phyloP scores from a whole-genome alignment of 2,329 filamentous ascomycete species.

The Clarireedia sp. region DNA sequence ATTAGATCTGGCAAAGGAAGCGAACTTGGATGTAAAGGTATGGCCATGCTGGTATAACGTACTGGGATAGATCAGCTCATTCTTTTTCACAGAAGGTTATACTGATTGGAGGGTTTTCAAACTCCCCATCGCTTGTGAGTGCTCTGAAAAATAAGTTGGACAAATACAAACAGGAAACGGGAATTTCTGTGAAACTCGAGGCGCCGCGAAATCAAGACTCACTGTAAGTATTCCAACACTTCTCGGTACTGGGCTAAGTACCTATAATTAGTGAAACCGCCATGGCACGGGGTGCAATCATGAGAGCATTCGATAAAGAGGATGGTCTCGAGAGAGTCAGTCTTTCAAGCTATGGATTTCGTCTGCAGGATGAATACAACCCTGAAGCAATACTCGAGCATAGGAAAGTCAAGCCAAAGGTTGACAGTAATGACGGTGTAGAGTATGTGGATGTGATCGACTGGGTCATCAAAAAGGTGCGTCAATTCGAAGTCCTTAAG shows the following conservation, averaged over 20 bases:
- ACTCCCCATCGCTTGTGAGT: neutral
- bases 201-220: neutral
- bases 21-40: neutral
- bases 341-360: slow-evolving; percentile 2
- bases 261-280: neutral
- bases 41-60: neutral
- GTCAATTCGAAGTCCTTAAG: neutral
- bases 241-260: neutral
- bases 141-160: neutral
- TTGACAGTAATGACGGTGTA: neutral
- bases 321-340: neutral
- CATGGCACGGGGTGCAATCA: neutral
- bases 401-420: neutral
- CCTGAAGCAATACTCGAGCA: neutral
- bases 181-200: neutral
- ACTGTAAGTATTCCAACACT: neutral
- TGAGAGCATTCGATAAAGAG: neutral
- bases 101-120: neutral
- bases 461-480: slow-evolving; percentile 1
- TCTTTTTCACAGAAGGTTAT: neutral
- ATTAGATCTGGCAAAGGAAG: neutral
- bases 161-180: neutral
- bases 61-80: neutral
- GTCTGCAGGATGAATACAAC: neutral
- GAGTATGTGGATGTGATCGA: neutral